Base-by-base conservation (phyloP, 768 basidiomycete genomes). In the Trametes sanguinea region DNA sequence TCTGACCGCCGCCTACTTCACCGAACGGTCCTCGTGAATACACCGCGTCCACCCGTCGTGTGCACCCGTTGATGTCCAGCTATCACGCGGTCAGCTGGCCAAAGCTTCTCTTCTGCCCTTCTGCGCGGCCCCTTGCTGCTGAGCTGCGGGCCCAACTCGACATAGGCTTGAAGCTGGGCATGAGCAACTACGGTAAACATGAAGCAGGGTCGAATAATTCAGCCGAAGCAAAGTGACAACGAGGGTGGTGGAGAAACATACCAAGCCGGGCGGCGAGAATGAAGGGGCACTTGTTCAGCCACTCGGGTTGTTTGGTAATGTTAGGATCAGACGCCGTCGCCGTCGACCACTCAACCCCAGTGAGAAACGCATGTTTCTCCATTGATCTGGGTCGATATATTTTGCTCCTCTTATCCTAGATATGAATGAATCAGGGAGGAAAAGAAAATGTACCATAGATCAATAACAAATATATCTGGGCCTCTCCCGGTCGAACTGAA, bases 31-130 rank as follows among this genome's bases (percentile, higher is more conserved):
- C 60, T 47, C 53, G 54, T 39, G 52, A 54, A 32, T 43, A 14
- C 30, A 2, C 51, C 54, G 40, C 47, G 39, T 50, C 22, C 54
- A 17, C 35, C 35, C 29, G 47, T 44, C 51, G 42, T 55, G 54
- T 44, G 60, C 53, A 50, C 39, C 60, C 47, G 53, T 29, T 55
- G 53, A 61, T 61, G 60, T 9, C 4, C 60, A 42, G 11, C 32
- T 16, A 61, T 61, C 60, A 61, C 60, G 60, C 53, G 60, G 53
- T 30, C 27, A n/a, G 42, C 39, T 7, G 13, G 39, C 13, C 39
- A 13, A 13, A 14, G 7, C 42, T 43, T n/a, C 13, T 43, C n/a
- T 43, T 43, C 42, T 5, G 42, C 22, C 22, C 22, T 22, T 22
- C 22, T 22, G 22, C 22, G 22, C 22, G 22, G 22, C 22, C 22